phyloP scores from a whole-genome alignment of 352 stramenopile species.

The Globisporangium splendens region DNA sequence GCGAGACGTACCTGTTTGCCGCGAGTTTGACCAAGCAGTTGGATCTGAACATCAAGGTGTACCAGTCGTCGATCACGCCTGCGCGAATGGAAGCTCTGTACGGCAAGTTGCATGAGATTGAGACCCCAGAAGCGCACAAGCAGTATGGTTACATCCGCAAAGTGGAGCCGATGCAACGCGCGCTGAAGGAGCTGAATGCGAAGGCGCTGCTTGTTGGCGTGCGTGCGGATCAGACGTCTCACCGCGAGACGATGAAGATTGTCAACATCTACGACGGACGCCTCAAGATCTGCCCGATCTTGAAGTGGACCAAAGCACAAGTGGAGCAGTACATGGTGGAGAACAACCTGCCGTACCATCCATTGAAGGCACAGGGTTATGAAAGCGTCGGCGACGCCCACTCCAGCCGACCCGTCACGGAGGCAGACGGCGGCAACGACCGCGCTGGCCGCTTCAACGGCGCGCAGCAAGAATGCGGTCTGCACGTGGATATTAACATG shows the following conservation, averaged over 20 bases:
- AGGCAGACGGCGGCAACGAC: conserved; percentile 58
- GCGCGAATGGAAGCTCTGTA: conserved; percentile 85
- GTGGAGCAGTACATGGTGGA: conserved; percentile 73
- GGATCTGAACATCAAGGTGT: conserved; percentile 70
- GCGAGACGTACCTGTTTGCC: conserved; percentile 84
- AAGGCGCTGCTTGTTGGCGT: conserved; percentile 74
- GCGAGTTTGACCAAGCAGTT: conserved; percentile 57
- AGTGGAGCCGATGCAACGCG: conserved; percentile 83
- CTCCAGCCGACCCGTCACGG: conserved; percentile 78
- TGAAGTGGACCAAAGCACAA: conserved; percentile 74
- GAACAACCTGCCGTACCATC: conserved; percentile 74
- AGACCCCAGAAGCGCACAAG: conserved; percentile 65
- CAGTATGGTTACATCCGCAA: conserved; percentile 84
- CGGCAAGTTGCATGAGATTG: conserved; percentile 76
- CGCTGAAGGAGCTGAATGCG: conserved; percentile 53
- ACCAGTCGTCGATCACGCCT: conserved; percentile 69
- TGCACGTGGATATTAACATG: conserved; percentile 79
- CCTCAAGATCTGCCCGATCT: conserved; percentile 85
- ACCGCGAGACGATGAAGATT: conserved; percentile 64
- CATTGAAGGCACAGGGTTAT: conserved; percentile 81
- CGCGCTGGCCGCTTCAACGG: conserved; percentile 78
- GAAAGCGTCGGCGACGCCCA: conserved; percentile 80
- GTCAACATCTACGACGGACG: conserved; percentile 80
- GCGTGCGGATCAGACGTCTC: conserved; percentile 70
- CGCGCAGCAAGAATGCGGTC: conserved; percentile 75